phyloP scores from a whole-genome alignment of 1,139 yeast genomes.

The Sugiyamaella neomexicana region DNA sequence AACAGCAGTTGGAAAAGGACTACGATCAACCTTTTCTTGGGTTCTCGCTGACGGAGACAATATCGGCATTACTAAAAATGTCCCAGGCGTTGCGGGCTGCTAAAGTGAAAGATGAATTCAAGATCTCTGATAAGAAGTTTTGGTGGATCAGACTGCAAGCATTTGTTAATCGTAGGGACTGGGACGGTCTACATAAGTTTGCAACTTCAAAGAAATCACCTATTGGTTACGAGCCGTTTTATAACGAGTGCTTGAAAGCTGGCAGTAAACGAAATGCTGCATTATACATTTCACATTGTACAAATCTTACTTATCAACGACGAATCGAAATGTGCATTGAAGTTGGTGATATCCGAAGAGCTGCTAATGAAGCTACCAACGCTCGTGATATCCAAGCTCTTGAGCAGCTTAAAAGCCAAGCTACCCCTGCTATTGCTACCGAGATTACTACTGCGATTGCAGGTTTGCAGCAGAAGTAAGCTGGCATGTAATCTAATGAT shows the following conservation, averaged over 20 bases:
- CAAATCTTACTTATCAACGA: slow-evolving; percentile 40
- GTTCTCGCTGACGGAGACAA: slow-evolving; percentile 56
- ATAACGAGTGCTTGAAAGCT: slow-evolving; percentile 50
- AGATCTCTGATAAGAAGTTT: slow-evolving; percentile 60
- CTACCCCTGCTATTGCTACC: slow-evolving; percentile 37
- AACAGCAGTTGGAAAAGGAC: slow-evolving; percentile 55
- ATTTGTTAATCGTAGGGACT: slow-evolving; percentile 53
- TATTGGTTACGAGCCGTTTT: slow-evolving; percentile 71
- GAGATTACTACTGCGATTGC: slow-evolving; percentile 31
- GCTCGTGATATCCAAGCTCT: slow-evolving; percentile 53
- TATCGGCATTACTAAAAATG: slow-evolving; percentile 54
- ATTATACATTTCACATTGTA: slow-evolving; percentile 43
- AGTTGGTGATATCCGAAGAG: slow-evolving; percentile 56
- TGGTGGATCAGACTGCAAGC: slow-evolving; percentile 63
- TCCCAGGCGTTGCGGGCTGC: slow-evolving; percentile 61
- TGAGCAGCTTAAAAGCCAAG: slow-evolving; percentile 40
- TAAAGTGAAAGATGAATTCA: slow-evolving; percentile 60
- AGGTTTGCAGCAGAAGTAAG: slow-evolving; percentile 7
- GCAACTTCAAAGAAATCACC: slow-evolving; percentile 58
- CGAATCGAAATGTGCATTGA: slow-evolving; percentile 53
- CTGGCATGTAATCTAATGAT: neutral
- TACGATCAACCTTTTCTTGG: slow-evolving; percentile 56
- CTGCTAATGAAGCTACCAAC: slow-evolving; percentile 60
- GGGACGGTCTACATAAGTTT: slow-evolving; percentile 59
- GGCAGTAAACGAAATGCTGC: slow-evolving; percentile 51